Evolutionary conservation across 306 rosid species (phyloP).

Genomic region (Vigna nakashimae): DNA sequence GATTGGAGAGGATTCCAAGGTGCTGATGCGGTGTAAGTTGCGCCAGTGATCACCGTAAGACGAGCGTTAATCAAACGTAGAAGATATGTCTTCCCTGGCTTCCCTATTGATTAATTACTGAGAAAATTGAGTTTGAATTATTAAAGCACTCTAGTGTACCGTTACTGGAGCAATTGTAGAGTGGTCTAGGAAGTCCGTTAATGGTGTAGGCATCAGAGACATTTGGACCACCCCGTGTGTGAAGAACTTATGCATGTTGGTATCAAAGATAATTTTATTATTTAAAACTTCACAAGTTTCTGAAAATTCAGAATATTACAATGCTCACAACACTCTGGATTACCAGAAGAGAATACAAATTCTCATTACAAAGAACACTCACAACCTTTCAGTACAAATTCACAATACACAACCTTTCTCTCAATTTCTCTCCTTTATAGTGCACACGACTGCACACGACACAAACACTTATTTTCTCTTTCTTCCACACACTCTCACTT

Average conservation of each 20-base stretch:
- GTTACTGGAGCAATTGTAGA: slow-evolving; percentile 29
- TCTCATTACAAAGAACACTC: too few species aligned
- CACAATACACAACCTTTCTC: too few species aligned
- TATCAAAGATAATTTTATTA: too few species aligned
- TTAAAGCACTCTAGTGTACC: background rate
- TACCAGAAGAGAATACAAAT: too few species aligned
- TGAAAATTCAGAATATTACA: too few species aligned
- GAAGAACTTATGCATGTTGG: slow-evolving; percentile 15
- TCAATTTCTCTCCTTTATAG: too few species aligned
- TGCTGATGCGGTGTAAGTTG: slow-evolving; percentile 70
- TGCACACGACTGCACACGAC: too few species aligned
- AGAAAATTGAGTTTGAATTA: background rate
- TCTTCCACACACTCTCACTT: too few species aligned
- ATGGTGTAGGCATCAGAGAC: slow-evolving; percentile 28
- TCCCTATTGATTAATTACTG: background rate
- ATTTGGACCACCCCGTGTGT: slow-evolving; percentile 37
- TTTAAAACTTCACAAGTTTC: too few species aligned
- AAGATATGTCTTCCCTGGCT: slow-evolving; percentile 1
- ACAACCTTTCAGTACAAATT: too few species aligned
- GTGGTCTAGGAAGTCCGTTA: slow-evolving; percentile 24
- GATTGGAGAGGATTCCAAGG: slow-evolving; percentile 66
- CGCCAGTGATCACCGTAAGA: slow-evolving; percentile 85
- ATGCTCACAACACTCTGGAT: too few species aligned
- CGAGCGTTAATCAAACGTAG: background rate
- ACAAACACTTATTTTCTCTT: too few species aligned